A percentile compares a stretch with the other conserved stretches of the same genome.
Conservation (phyloP, 768 basidiomycete genomes). For the Mycena latifolia region DNA sequence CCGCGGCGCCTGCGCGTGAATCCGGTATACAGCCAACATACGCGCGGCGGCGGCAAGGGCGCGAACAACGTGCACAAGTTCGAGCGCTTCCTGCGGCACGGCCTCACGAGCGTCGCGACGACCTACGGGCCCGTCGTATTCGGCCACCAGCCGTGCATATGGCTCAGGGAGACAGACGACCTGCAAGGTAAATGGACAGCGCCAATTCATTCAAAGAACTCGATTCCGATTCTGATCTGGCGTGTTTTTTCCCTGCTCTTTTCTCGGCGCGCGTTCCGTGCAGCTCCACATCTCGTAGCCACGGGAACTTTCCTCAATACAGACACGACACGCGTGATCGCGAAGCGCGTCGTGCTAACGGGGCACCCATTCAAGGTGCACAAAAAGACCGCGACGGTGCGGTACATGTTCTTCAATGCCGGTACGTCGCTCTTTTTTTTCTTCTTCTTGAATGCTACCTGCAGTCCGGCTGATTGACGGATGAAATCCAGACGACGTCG, state of each 20-base stretch:
- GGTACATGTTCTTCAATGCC: slow-evolving; percentile 98
- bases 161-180: slow-evolving; percentile 79
- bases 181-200: slow-evolving; percentile 64
- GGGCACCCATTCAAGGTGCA: slow-evolving; percentile 98
- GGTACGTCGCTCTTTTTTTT: slow-evolving; percentile 55
- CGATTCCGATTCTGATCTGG: slow-evolving; percentile 1
- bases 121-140: slow-evolving; percentile 91
- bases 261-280: slow-evolving; percentile 15
- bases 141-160: slow-evolving; percentile 84
- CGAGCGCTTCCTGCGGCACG: slow-evolving; percentile 90
- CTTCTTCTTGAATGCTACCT: slow-evolving; percentile 20
- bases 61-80: slow-evolving; percentile 98
- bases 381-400: slow-evolving; percentile 96
- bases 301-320: slow-evolving; percentile 90
- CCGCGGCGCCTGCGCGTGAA: slow-evolving; percentile 87
- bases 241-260: background rate
- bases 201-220: background rate
- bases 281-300: slow-evolving; percentile 88
- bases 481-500: slow-evolving; percentile 75
- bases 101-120: slow-evolving; percentile 85
- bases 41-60: slow-evolving; percentile 90
- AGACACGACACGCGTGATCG: slow-evolving; percentile 91
- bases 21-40: slow-evolving; percentile 94
- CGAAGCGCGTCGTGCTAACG: slow-evolving; percentile 95
- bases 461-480: slow-evolving; percentile 20